Conservation (phyloP, 306 rosid species). For the Cyamopsis tetragonoloba region DNA sequence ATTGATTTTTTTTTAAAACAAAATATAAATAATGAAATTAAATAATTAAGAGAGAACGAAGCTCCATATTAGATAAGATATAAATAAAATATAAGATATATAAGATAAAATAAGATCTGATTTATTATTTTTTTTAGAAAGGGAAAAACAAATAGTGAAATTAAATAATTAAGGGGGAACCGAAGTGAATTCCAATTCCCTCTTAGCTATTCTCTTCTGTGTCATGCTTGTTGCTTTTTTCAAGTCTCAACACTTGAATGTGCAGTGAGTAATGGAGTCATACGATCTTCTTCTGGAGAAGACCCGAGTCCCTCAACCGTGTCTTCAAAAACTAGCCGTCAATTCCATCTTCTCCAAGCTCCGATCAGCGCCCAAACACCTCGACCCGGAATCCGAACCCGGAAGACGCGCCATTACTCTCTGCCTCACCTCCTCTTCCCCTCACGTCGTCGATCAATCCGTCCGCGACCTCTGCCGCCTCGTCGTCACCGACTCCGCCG, state of each 20-base stretch:
- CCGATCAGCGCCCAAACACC: conserved; percentile 60
- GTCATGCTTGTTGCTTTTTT: no score
- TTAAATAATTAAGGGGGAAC: no score
- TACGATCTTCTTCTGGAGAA: conserved; percentile 57
- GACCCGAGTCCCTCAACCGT: conserved; percentile 73
- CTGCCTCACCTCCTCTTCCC: conserved; percentile 61
- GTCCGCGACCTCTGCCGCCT: conserved; percentile 83
- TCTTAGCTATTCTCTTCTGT: no score
- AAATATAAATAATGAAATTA: no score
- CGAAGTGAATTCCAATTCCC: no score
- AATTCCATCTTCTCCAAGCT: conserved; percentile 80
- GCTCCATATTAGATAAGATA: no score
- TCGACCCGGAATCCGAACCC: conserved; percentile 65
- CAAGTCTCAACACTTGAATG: not conserved
- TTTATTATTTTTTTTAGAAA: no score
- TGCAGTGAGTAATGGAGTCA: conserved; percentile 43
- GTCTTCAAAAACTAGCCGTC: conserved; percentile 80
- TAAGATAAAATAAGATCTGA: no score
- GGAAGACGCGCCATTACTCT: conserved; percentile 67
- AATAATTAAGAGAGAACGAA: no score
- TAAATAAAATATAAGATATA: no score
- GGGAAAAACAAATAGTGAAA: no score
- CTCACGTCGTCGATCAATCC: conserved; percentile 76
- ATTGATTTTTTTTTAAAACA: no score
- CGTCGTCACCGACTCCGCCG: conserved; percentile 54